A percentile compares a stretch with the other conserved stretches of the same genome.
These are phyloP conservation scores for Protea cynaroides DNA, from an alignment of 164 flowering plant genomes.

Conservation along the genomic window DNA sequence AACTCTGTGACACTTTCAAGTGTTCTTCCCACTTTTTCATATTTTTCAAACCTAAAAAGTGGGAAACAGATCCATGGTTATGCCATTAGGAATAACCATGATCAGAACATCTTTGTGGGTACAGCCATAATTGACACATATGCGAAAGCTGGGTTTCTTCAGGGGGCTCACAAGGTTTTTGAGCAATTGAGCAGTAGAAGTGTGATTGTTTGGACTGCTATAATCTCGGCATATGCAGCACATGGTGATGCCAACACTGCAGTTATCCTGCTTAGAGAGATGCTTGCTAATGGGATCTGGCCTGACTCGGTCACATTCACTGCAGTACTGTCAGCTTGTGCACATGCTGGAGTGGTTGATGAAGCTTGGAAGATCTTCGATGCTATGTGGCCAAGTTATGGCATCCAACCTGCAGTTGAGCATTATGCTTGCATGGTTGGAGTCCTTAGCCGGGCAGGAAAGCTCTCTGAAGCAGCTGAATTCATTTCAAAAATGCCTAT, in stretches of 20 bases:
- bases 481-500: constrained; percentile 63
- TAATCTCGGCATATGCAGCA: constrained; percentile 67
- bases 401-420: constrained; percentile 51
- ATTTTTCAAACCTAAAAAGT: constrained; percentile 43
- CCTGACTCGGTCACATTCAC: constrained; percentile 78
- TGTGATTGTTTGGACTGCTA: constrained; percentile 76
- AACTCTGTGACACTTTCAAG: constrained; percentile 67
- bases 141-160: constrained; percentile 63
- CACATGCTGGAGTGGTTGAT: constrained; percentile 62
- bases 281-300: constrained; percentile 38
- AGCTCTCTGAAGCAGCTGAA: constrained; percentile 54
- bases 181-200: constrained; percentile 35
- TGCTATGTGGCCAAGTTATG: constrained; percentile 35
- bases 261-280: constrained; percentile 41
- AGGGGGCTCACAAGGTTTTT: constrained; percentile 49
- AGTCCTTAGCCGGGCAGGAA: constrained; percentile 65
- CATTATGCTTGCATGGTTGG: constrained; percentile 92
- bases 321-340: constrained; percentile 72
- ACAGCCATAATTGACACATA: constrained; percentile 72
- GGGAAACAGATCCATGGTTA: constrained; percentile 67
- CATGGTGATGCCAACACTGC: constrained; percentile 63
- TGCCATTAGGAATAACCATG: constrained; percentile 46
- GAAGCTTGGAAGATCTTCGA: constrained; percentile 56
- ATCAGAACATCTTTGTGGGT: constrained; percentile 48
- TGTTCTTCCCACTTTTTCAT: constrained; percentile 58